Base-by-base conservation (phyloP, 768 basidiomycete genomes). In the Clavaria fumosa region DNA sequence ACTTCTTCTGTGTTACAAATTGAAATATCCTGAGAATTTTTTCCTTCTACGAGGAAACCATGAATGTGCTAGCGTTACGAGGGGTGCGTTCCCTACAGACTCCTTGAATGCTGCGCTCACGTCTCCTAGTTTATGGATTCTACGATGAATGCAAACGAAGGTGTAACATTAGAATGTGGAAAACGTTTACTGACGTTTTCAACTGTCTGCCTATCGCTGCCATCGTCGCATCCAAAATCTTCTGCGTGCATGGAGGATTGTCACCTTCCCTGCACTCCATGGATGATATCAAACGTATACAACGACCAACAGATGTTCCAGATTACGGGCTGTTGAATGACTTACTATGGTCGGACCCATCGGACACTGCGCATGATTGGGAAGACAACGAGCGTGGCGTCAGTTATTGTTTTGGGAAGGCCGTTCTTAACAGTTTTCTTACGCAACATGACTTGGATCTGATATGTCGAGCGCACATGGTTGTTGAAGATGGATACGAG, bases 131-230 rank as follows among this genome's bases (percentile, higher is more conserved):
- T 15, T 99, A 99, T 51, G 95, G 95, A 19, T 99, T 99, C 63
- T 99, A 99, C 58, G 95, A 97, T 62, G 95, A 99, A 62, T 99
- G 95, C 69, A 99, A 99, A 63, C 79, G 95, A 53, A 75, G 95
- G 46, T 95, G 90, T 69, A 96, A 93, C 58, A 89, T 97, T 69
- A 99, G 97, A 66, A 91, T 86, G 19, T 99, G 95, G 95, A 97
- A 93, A 63, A 91, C 89, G 2, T 97, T 99, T 58, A 86, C 97
- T 57, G 95, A 99, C 62, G 93, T 96, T 41, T 99, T 99, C 72
- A 97, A 99, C 60, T 91, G 90, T 52, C 74, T 99, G 9, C 95
- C 95, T 35, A 97, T 99, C 51, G 91, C 93, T 27, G 90, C 95
- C 22, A 84, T 99, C 53, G 95, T 99, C 34, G 95, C 93, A 5